Evolutionary conservation across 257 asterid genomes (phyloP), one percentile per base, ranked within the genome.

Genomic region (Rhazya stricta): DNA sequence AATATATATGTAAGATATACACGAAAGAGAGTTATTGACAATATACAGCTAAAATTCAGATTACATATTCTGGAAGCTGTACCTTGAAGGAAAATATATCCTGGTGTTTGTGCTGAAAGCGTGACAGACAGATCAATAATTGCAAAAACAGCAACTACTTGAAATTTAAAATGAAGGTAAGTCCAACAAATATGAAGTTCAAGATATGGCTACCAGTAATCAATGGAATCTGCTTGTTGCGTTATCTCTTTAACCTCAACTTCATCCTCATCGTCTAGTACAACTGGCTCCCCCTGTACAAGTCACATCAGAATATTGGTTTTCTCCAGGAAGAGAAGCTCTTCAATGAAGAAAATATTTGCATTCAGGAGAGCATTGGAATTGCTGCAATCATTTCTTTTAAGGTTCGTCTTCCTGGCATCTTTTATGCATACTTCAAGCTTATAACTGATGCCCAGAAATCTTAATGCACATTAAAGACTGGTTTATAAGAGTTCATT

Each of bases 51-150:
- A 63, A 43, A 67, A 11, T 50, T 74, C 75, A 36, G 12, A 57
- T n/a, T 74, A 36, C 57, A 68, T 56, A 2, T 41, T 74, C 67
- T 60, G 66, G 76, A 57, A 79, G 3, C 51, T 60, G 78, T 84
- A 92, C 98, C 98, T 90, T 23, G 96, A 91, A 56, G 99, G 99
- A 85, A 89, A 95, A 85, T 83, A 91, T 79, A 95, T 83, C 77
- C 73, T 82, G 69, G 78, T 45, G 63, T 81, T 83, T 67, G 67
- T 57, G 85, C 96, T 86, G 89, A 82, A 85, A 84, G 65, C 77
- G 73, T 79, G 75, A 76, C 74, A 23, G 32, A 74, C 43, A 51
- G 58, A 79, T 87, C 53, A 86, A 60, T 58, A 69, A 77, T 66
- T 15, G 53, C 30, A 67, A 65, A 27, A 25, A 41, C 45, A 63